Percentiles rank a stretch among this genome's conserved stretches.
Evolutionary conservation across 495 filamentous ascomycete genomes (phyloP).

Genomic region (Podospora appendiculata): DNA sequence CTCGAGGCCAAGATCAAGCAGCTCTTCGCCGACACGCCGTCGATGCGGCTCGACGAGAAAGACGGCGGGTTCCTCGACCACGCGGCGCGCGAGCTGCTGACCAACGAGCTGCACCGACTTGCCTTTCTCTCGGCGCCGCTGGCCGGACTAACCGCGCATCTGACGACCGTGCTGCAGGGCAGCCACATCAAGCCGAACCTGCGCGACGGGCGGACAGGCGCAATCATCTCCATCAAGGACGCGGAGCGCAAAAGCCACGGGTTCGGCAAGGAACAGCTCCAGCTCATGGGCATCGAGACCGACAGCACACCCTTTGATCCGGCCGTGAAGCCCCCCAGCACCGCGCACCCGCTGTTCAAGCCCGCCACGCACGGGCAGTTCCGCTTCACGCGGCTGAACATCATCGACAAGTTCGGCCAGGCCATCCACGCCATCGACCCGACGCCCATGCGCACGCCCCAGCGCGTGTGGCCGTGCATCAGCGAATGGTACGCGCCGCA

Average conservation of each 20-base stretch:
- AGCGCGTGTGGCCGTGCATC: constrained; percentile 24
- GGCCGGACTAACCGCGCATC: constrained; percentile 31
- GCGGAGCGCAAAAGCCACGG: constrained; percentile 1
- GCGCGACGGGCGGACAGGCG: constrained; percentile 7
- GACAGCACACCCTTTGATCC: no score
- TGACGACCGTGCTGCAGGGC: constrained; percentile 33
- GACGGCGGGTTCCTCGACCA: no score
- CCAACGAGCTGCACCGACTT: constrained; percentile 10
- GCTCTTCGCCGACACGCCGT: constrained; percentile 22
- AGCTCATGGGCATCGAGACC: no score
- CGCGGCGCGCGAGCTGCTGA: not conserved
- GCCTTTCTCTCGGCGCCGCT: constrained; percentile 34
- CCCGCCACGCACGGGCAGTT: constrained; percentile 42
- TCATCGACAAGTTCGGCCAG: constrained; percentile 49
- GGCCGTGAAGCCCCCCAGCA: no score
- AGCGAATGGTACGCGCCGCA: constrained; percentile 14
- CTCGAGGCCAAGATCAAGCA: constrained; percentile 27
- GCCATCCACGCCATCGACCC: constrained; percentile 29
- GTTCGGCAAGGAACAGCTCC: constrained; percentile 1
- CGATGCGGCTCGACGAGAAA: no score
- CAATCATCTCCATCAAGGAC: not conserved
- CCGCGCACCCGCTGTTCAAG: constrained; percentile 26
- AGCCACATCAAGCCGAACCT: constrained; percentile 38
- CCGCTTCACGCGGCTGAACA: constrained; percentile 38
- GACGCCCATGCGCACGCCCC: constrained; percentile 18